These are phyloP conservation scores for Pseudogymnoascus sp. DNA, from an alignment of 2,329 filamentous ascomycete species.

Conservation along the genomic window DNA sequence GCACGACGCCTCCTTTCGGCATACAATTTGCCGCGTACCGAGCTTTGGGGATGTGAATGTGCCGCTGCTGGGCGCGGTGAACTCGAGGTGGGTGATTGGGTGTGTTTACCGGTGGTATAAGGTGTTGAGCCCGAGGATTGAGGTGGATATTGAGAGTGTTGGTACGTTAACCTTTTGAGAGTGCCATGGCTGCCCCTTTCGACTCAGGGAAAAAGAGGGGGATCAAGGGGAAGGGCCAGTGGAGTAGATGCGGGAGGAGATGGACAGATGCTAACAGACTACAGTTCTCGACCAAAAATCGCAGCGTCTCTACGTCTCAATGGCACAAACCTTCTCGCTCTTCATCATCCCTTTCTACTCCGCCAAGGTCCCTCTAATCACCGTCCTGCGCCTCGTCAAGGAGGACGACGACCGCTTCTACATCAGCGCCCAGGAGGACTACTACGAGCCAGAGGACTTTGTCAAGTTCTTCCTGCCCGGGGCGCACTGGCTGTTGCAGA, in stretches of 20 bases:
- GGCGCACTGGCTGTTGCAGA: conserved; percentile 45
- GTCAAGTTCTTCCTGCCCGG: conserved; percentile 64
- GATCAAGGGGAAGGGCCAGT: background rate
- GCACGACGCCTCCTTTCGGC: conserved; percentile 63
- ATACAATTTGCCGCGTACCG: conserved; percentile 70
- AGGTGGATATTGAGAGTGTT: conserved; percentile 55
- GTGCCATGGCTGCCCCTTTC: background rate
- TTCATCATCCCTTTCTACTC: conserved; percentile 73
- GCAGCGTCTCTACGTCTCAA: conserved; percentile 63
- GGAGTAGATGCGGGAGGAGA: background rate
- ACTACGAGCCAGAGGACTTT: conserved; percentile 72
- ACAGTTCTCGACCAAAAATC: conserved; percentile 61
- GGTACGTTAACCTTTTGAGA: conserved; percentile 31
- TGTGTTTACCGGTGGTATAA: conserved; percentile 79
- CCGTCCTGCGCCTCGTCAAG: conserved; percentile 54
- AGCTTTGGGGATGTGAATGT: conserved; percentile 38
- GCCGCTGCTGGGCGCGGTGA: conserved; percentile 37
- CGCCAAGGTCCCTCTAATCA: conserved; percentile 59
- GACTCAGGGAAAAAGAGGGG: background rate
- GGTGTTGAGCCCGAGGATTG: conserved; percentile 68
- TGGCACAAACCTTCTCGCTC: conserved; percentile 69
- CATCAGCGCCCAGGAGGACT: conserved; percentile 69
- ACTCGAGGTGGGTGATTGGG: conserved; percentile 60
- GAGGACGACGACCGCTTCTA: conserved; percentile 49
- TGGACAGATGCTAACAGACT: background rate